Conservation (phyloP, 441 rosid genomes). For the Gossypium gossypioides region DNA sequence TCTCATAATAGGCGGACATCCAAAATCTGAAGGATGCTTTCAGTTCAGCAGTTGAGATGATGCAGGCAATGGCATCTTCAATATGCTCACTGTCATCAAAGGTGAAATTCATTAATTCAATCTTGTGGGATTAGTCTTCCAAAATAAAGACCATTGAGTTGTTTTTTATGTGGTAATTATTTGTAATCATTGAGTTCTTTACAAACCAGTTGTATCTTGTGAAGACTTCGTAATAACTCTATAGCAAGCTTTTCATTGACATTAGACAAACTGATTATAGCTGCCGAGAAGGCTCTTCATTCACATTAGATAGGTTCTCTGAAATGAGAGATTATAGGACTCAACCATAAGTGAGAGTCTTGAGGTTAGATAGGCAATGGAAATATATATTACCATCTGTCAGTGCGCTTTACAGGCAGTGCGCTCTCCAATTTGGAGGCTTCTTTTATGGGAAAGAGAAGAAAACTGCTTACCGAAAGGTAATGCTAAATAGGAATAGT, state of each 20-base stretch:
- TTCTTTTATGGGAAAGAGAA: background rate
- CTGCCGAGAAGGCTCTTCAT: background rate
- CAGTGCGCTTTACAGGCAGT: background rate
- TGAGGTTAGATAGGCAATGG: background rate
- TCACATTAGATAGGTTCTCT: background rate
- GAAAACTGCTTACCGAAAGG: background rate
- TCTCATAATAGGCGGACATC: slow-evolving; percentile 36
- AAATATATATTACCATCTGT: background rate
- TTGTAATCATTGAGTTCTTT: background rate
- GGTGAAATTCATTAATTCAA: slow-evolving; percentile 27
- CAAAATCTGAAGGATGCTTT: slow-evolving; percentile 54
- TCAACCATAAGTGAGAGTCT: background rate
- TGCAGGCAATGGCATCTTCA: slow-evolving; percentile 56
- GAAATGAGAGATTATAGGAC: background rate
- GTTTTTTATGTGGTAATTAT: background rate
- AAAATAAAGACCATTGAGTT: background rate
- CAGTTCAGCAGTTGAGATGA: slow-evolving; percentile 53
- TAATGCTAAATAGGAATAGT: background rate
- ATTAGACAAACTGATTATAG: background rate
- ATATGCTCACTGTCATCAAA: slow-evolving; percentile 38
- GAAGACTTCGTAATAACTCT: background rate
- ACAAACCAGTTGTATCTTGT: background rate
- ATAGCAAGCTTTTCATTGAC: background rate
- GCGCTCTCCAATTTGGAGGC: background rate
- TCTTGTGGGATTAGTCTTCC: background rate